Conservation (phyloP, 225 moss, liverwort and hornwort species). For the Antitrichia curtipendula region DNA sequence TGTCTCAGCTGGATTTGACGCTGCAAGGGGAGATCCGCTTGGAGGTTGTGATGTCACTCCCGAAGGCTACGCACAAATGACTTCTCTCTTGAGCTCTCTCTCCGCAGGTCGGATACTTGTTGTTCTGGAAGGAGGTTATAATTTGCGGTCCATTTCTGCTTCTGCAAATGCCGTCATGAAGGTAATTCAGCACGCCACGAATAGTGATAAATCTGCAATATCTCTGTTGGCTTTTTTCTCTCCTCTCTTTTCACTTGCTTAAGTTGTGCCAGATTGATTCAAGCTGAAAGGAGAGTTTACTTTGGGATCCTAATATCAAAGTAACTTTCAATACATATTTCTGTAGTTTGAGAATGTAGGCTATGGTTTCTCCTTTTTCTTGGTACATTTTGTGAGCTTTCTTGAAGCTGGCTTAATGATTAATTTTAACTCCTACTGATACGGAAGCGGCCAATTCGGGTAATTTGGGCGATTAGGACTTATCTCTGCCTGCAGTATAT, state of each 20-base stretch:
- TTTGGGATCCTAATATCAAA: not conserved
- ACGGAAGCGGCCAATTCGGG: not conserved
- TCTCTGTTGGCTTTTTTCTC: not conserved
- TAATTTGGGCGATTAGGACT: not conserved
- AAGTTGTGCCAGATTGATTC: not conserved
- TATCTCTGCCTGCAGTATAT: not conserved
- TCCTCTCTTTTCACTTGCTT: not conserved
- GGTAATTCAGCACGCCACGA: slow-evolving; percentile 19
- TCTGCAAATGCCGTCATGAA: slow-evolving; percentile 79
- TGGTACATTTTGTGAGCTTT: not conserved
- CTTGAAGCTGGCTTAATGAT: not conserved
- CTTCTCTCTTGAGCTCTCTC: slow-evolving; percentile 55
- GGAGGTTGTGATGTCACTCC: slow-evolving; percentile 93
- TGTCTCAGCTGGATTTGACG: slow-evolving; percentile 95
- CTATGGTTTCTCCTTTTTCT: not conserved
- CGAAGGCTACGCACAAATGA: slow-evolving; percentile 80
- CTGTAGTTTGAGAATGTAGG: not conserved
- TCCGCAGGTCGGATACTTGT: slow-evolving; percentile 67
- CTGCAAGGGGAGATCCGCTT: slow-evolving; percentile 86
- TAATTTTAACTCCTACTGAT: not conserved
- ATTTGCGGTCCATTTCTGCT: slow-evolving; percentile 89
- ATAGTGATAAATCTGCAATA: not conserved
- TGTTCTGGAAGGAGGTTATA: slow-evolving; percentile 93
- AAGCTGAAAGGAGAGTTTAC: not conserved
- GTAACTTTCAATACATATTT: not conserved